Evolutionary conservation across 768 basidiomycete genomes (phyloP).

Genomic region (Lentinula aciculospora): DNA sequence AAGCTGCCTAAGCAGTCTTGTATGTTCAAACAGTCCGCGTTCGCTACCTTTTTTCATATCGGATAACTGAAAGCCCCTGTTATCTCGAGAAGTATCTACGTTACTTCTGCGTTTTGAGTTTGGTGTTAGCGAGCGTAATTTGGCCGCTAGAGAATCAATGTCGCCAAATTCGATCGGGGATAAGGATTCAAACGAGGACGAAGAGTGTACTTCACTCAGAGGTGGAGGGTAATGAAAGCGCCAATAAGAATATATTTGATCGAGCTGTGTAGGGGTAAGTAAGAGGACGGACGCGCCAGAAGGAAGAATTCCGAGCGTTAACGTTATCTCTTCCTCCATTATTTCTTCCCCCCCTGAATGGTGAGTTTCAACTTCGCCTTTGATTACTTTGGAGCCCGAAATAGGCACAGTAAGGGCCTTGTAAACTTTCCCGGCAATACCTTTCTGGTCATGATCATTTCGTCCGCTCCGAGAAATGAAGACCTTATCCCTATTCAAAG

Average conservation of each 20-base stretch:
- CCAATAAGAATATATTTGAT: not conserved
- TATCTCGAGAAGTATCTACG: not conserved
- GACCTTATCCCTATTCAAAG: not conserved
- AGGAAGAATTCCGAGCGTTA: not conserved
- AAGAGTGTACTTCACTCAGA: not conserved
- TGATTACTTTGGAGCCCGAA: not conserved
- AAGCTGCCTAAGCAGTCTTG: not conserved
- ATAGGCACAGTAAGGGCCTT: not conserved
- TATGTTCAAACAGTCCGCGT: not conserved
- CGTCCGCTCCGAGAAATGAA: not conserved
- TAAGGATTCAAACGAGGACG: not conserved
- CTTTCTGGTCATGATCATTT: not conserved
- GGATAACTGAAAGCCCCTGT: not conserved
- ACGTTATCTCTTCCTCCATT: not conserved
- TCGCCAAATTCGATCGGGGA: slow-evolving; percentile 4
- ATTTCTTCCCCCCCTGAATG: not conserved
- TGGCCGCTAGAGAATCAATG: not conserved
- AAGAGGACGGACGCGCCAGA: slow-evolving; percentile 3
- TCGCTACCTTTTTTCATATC: not conserved
- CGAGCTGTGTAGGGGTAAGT: not conserved
- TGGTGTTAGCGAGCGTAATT: not conserved
- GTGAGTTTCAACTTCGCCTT: not conserved
- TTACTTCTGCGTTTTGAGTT: not conserved
- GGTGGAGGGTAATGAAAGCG: not conserved
- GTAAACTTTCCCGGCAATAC: not conserved